phyloP scores from a whole-genome alignment of 768 basidiomycete species.

The Sarcodon aspratus region DNA sequence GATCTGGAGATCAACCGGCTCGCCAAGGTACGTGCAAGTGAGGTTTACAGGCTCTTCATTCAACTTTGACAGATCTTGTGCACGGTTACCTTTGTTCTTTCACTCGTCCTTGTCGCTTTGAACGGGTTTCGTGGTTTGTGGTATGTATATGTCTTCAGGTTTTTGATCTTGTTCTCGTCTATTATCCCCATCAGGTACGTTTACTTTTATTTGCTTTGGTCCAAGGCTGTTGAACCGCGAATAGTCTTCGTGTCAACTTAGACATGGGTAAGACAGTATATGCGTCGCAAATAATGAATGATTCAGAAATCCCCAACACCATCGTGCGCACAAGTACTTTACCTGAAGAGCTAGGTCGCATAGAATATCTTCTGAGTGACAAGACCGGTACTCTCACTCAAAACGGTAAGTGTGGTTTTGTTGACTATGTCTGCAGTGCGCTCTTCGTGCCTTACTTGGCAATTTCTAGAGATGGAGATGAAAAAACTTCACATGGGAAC shows the following conservation, averaged over 20 bases:
- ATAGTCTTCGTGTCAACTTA: conserved; percentile 92
- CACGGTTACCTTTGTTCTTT: conserved; percentile 85
- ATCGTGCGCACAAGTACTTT: conserved; percentile 97
- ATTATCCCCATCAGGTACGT: conserved; percentile 97
- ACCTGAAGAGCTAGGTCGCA: conserved; percentile 91
- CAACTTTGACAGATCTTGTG: conserved; percentile 65
- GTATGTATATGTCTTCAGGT: conserved; percentile 95
- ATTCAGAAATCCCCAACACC: conserved; percentile 85
- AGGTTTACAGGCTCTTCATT: not conserved
- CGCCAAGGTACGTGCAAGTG: conserved; percentile 58
- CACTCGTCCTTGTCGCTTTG: conserved; percentile 83
- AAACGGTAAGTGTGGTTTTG: conserved; percentile 52
- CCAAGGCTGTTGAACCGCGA: not conserved
- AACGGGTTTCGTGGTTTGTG: conserved; percentile 94
- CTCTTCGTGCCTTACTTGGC: not conserved
- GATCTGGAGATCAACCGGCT: conserved; percentile 93
- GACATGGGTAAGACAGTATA: conserved; percentile 99
- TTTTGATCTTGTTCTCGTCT: conserved; percentile 95
- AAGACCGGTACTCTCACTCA: conserved; percentile 98
- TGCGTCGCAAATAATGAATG: conserved; percentile 89
- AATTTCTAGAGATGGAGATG: conserved; percentile 89
- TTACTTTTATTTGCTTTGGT: not conserved
- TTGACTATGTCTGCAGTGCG: not conserved
- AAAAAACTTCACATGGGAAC: conserved; percentile 98
- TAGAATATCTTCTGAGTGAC: conserved; percentile 92